A percentile compares a stretch with the other conserved stretches of the same genome.
phyloP scores from a whole-genome alignment of 225 moss, liverwort and hornwort genomes.

The Neckera pumila region DNA sequence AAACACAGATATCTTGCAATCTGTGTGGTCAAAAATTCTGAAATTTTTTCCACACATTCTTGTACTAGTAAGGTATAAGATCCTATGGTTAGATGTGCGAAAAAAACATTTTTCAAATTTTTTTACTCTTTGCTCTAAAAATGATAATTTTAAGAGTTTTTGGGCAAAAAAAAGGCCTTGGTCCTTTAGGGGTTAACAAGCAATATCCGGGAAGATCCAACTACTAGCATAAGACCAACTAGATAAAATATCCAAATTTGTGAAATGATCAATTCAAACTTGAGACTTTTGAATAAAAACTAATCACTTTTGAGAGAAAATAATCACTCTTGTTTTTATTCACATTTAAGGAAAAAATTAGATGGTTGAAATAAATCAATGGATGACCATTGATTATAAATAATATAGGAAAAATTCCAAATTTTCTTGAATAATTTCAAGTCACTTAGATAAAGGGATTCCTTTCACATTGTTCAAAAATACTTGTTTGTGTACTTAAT shows the following conservation, averaged over 20 bases:
- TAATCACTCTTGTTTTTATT: not conserved
- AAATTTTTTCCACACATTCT: too few relatives aligned
- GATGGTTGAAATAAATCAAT: not conserved
- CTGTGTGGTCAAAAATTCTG: too few relatives aligned
- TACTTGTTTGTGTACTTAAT: not conserved
- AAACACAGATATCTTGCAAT: too few relatives aligned
- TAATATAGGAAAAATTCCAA: not conserved
- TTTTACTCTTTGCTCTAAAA: too few relatives aligned
- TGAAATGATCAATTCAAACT: not conserved
- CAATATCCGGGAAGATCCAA: not conserved
- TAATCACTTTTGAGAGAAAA: not conserved
- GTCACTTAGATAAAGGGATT: not conserved
- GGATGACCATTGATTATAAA: not conserved
- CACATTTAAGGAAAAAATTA: not conserved
- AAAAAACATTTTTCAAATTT: too few relatives aligned
- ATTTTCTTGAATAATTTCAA: not conserved
- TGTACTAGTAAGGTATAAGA: too few relatives aligned
- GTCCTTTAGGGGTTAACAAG: not conserved
- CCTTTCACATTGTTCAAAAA: not conserved
- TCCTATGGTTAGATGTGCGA: too few relatives aligned
- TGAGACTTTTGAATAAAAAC: not conserved
- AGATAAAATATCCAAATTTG: not conserved
- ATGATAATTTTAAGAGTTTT: too few relatives aligned
- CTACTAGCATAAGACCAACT: not conserved
- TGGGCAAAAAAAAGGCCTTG: too few relatives aligned